phyloP scores from a whole-genome alignment of 2,329 filamentous ascomycete genomes.

The Aspergillus texensis region DNA sequence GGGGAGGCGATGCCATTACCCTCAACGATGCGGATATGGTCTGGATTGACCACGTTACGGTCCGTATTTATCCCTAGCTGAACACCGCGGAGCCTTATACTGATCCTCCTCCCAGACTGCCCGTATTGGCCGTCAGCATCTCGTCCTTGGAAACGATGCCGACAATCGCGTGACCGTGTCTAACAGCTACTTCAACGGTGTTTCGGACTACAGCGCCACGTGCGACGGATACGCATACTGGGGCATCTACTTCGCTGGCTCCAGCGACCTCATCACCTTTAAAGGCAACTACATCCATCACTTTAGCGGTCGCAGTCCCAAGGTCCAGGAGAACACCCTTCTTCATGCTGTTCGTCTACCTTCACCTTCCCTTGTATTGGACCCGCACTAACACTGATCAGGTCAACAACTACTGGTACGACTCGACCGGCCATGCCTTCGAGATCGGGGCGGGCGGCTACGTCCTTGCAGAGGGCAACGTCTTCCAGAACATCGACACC shows the following conservation, averaged over 20 bases:
- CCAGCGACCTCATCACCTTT: conserved; percentile 59
- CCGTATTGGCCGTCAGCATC: conserved; percentile 62
- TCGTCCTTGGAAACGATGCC: conserved; percentile 58
- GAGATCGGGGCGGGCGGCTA: conserved; percentile 50
- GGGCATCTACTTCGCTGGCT: conserved; percentile 60
- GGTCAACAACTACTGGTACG: conserved; percentile 63
- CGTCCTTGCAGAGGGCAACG: conserved; percentile 60
- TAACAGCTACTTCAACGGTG: conserved; percentile 62
- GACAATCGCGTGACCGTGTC: conserved; percentile 62
- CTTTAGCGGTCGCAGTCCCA: conserved; percentile 60
- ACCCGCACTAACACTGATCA: background rate
- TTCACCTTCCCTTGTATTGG: background rate
- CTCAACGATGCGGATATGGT: conserved; percentile 46
- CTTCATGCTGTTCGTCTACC: conserved; percentile 51
- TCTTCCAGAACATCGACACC: conserved; percentile 59
- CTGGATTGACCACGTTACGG: conserved; percentile 49
- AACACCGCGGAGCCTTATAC: background rate
- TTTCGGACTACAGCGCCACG: conserved; percentile 56
- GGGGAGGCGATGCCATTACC: conserved; percentile 62
- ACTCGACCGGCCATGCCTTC: conserved; percentile 60
- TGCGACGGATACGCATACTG: conserved; percentile 65
- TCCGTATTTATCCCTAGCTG: background rate
- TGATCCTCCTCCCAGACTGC: conserved; percentile 41
- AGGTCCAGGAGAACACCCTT: conserved; percentile 59
- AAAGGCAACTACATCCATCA: conserved; percentile 65